phyloP scores from a whole-genome alignment of 768 basidiomycete genomes.

The Tylopilus plumbeoviolaceoides region DNA sequence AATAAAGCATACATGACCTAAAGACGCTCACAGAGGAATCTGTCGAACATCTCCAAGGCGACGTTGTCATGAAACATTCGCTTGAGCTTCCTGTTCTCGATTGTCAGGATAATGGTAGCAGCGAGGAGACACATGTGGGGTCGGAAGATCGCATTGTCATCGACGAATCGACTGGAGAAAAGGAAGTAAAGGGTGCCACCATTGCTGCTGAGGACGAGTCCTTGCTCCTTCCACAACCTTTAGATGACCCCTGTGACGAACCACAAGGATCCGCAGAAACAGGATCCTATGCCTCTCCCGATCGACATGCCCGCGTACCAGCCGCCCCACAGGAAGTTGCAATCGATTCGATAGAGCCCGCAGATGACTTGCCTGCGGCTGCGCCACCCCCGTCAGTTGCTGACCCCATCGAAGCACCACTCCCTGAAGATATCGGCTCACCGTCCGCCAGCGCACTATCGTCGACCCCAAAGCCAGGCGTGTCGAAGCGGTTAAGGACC shows the following conservation, averaged over 20 bases:
- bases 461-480: conserved; percentile 30
- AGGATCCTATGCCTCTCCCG: conserved; percentile 15
- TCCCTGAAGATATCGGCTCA: conserved; percentile 4
- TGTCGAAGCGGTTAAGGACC: conserved; percentile 41
- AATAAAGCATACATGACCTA: conserved; percentile 25
- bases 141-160: conserved; percentile 16
- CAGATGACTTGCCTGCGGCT: conserved; percentile 31
- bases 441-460: conserved; percentile 3
- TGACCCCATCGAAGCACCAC: conserved; percentile 32
- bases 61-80: conserved; percentile 9
- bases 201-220: not conserved
- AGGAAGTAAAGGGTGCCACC: not conserved
- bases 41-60: not conserved
- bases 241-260: not conserved
- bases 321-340: not conserved
- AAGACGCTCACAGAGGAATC: not conserved
- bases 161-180: conserved; percentile 8
- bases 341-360: conserved; percentile 43
- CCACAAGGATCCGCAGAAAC: conserved; percentile 2
- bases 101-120: conserved; percentile 5
- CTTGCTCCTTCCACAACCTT: not conserved
- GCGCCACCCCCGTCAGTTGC: conserved; percentile 5
- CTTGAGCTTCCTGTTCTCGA: not conserved
- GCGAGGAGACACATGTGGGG: conserved; percentile 21
- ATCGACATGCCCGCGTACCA: not conserved